These are phyloP conservation scores for Gigaspora rosea DNA, from an alignment of 192 early-diverging fungal species.

Conservation along the genomic window DNA sequence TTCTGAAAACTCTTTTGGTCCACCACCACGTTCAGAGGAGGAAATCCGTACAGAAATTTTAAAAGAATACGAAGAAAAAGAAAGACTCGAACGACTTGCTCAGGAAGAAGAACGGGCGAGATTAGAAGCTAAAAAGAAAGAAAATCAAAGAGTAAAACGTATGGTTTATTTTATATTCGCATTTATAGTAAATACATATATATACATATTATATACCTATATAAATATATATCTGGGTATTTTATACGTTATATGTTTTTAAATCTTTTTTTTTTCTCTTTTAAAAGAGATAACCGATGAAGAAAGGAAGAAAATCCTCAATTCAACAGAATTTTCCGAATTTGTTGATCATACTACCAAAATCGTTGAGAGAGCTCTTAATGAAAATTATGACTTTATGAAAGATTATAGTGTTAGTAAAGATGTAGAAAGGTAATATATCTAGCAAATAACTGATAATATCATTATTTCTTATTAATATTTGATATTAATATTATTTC, in stretches of 20 bases:
- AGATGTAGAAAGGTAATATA: constrained; percentile 53
- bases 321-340: constrained; percentile 75
- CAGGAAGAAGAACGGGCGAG: constrained; percentile 52
- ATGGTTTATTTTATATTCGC: background rate
- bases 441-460: too few species aligned
- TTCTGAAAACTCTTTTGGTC: constrained; percentile 54
- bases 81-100: constrained; percentile 48
- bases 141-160: constrained; percentile 46
- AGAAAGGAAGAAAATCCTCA: constrained; percentile 73
- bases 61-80: constrained; percentile 63
- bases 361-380: constrained; percentile 88
- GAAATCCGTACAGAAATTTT: constrained; percentile 59
- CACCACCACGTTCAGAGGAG: constrained; percentile 51
- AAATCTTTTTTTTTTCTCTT: constrained; percentile 8
- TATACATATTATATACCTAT: background rate
- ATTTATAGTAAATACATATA: background rate
- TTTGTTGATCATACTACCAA: constrained; percentile 90
- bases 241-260: background rate
- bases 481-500: constrained; percentile 23
- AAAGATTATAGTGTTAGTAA: constrained; percentile 85
- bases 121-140: constrained; percentile 39
- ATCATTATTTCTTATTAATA: too few species aligned
- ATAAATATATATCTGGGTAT: background rate
- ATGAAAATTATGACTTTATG: constrained; percentile 88
- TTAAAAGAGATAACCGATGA: constrained; percentile 77